These are phyloP conservation scores for Macrolepiota albuminosa DNA, from an alignment of 768 basidiomycete species.

Conservation along the genomic window DNA sequence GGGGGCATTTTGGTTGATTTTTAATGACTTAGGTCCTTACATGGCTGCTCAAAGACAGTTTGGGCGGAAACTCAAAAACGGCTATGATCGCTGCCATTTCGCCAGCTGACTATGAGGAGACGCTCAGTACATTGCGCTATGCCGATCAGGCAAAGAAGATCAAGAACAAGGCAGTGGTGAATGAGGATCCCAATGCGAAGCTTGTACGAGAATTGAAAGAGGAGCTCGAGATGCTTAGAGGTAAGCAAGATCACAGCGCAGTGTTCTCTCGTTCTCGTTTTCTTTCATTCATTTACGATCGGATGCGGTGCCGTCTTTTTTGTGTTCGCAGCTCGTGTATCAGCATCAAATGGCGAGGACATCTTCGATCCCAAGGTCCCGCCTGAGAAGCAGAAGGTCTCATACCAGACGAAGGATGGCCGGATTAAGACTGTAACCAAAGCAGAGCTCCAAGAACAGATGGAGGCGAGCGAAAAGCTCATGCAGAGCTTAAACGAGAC, in stretches of 20 bases:
- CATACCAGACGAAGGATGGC: constrained; percentile 90
- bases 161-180: constrained; percentile 98
- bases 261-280: constrained; percentile 8
- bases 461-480: constrained; percentile 91
- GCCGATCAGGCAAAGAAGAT: constrained; percentile 99
- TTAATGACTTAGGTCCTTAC: constrained; percentile 69
- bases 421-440: constrained; percentile 94
- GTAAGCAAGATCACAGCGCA: constrained; percentile 36
- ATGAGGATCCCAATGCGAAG: constrained; percentile 99
- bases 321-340: constrained; percentile 58
- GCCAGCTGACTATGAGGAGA: constrained; percentile 98
- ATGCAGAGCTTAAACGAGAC: constrained; percentile 93
- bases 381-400: constrained; percentile 92
- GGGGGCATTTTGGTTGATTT: not conserved
- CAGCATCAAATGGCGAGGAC: constrained; percentile 64
- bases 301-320: constrained; percentile 11
- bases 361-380: constrained; percentile 86
- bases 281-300: constrained; percentile 10
- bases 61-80: constrained; percentile 96
- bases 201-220: constrained; percentile 98
- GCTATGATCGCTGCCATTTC: constrained; percentile 99
- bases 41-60: constrained; percentile 96
- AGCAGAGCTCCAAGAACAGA: constrained; percentile 95
- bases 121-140: constrained; percentile 92
- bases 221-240: constrained; percentile 89